phyloP scores from a whole-genome alignment of 1,139 yeast genomes.

The Candida buenavistaensis region DNA sequence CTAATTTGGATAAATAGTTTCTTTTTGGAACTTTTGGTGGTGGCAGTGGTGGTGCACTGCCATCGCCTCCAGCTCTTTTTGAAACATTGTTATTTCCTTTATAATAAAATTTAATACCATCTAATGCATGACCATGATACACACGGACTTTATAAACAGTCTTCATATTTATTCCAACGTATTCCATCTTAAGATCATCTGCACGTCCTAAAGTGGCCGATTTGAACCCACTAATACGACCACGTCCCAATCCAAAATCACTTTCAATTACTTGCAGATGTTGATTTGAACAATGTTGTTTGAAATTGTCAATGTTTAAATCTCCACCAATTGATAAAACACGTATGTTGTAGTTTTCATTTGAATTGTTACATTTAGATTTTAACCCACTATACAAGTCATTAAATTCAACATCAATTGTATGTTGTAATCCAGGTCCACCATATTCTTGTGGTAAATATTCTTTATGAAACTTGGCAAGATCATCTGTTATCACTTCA shows the following conservation, averaged over 20 bases:
- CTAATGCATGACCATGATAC: conserved; percentile 73
- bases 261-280: conserved; percentile 24
- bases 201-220: conserved; percentile 44
- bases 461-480: conserved; percentile 63
- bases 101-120: conserved; percentile 55
- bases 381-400: conserved; percentile 34
- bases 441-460: conserved; percentile 56
- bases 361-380: conserved; percentile 28
- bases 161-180: conserved; percentile 32
- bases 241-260: conserved; percentile 44
- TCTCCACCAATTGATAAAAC: conserved; percentile 49
- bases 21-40: conserved; percentile 55
- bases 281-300: conserved; percentile 19
- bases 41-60: neutral
- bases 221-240: conserved; percentile 44
- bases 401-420: conserved; percentile 49
- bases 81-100: too few relatives aligned
- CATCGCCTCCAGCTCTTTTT: too few relatives aligned
- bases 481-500: conserved; percentile 63
- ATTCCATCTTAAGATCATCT: conserved; percentile 18
- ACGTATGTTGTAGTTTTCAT: conserved; percentile 46
- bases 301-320: conserved; percentile 31
- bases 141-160: conserved; percentile 52
- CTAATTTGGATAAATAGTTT: conserved; percentile 39
- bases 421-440: conserved; percentile 60